Evolutionary conservation across 768 basidiomycete species (phyloP).

Genomic region (Megacollybia marginata): DNA sequence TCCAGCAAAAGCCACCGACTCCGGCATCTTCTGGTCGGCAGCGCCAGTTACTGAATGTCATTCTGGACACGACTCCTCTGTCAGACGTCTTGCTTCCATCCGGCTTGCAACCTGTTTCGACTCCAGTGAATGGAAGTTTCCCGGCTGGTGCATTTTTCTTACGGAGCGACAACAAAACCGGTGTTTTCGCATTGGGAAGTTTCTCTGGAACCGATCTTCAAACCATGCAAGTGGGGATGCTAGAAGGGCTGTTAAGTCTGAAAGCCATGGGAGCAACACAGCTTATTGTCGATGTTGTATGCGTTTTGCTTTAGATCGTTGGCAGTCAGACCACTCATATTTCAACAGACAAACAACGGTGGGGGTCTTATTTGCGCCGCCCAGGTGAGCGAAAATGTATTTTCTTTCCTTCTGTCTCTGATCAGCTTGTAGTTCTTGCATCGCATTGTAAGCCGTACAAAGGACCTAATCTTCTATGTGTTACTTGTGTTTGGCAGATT

Average conservation of each 20-base stretch:
- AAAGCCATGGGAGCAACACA: constrained; percentile 40
- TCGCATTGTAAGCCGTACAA: constrained; percentile 18
- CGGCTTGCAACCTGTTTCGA: constrained; percentile 27
- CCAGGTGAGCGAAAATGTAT: constrained; percentile 32
- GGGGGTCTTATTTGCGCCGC: constrained; percentile 55
- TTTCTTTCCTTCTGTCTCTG: not conserved
- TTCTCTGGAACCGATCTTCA: constrained; percentile 41
- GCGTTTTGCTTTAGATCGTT: constrained; percentile 10
- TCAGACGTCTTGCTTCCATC: constrained; percentile 37
- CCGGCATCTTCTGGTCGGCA: constrained; percentile 15
- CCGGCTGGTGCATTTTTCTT: constrained; percentile 50
- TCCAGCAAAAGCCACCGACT: constrained; percentile 31
- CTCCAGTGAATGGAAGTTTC: constrained; percentile 34
- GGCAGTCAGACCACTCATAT: not conserved
- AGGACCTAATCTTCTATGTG: not conserved
- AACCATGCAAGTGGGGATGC: constrained; percentile 31
- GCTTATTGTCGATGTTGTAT: constrained; percentile 52
- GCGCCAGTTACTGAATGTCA: constrained; percentile 38
- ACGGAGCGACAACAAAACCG: constrained; percentile 44
- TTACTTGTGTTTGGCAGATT: constrained; percentile 8
- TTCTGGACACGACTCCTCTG: constrained; percentile 38
- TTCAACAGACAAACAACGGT: constrained; percentile 37
- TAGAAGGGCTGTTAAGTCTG: constrained; percentile 39
- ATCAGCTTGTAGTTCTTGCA: constrained; percentile 26
- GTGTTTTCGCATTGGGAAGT: constrained; percentile 51